Conservation (phyloP, 2,329 filamentous ascomycete genomes). For the Daldinia sp. region DNA sequence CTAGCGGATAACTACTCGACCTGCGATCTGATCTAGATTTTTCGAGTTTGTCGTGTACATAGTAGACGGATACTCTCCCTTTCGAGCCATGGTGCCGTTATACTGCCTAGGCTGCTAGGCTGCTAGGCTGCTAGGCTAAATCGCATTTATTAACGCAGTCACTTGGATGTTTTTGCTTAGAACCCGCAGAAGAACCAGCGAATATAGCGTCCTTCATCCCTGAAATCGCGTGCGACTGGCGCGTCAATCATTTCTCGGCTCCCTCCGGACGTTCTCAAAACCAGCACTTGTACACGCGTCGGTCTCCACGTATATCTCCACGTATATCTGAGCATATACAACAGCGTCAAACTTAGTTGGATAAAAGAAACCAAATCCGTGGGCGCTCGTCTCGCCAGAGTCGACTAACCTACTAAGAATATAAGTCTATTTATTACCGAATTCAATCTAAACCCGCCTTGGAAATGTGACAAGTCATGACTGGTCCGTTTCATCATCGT, state of each 20-base stretch:
- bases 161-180: neutral
- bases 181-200: conserved; percentile 22
- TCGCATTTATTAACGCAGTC: conserved; percentile 10
- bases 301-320: conserved; percentile 15
- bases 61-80: neutral
- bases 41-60: conserved; percentile 7
- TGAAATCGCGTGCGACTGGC: conserved; percentile 35
- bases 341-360: neutral
- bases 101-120: neutral
- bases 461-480: conserved; percentile 21
- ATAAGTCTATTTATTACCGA: too few species aligned
- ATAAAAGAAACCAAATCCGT: neutral
- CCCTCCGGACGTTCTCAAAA: conserved; percentile 39
- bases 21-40: conserved; percentile 25
- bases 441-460: neutral
- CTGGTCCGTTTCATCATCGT: conserved; percentile 27
- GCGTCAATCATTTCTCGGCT: conserved; percentile 39
- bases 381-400: neutral
- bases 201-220: conserved; percentile 34
- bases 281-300: conserved; percentile 23
- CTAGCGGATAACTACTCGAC: conserved; percentile 25
- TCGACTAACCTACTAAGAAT: too few species aligned
- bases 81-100: conserved; percentile 20
- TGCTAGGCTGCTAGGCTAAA: conserved; percentile 35
- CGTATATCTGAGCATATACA: neutral